phyloP scores from a whole-genome alignment of 306 rosid species.

The Quercus alba region DNA sequence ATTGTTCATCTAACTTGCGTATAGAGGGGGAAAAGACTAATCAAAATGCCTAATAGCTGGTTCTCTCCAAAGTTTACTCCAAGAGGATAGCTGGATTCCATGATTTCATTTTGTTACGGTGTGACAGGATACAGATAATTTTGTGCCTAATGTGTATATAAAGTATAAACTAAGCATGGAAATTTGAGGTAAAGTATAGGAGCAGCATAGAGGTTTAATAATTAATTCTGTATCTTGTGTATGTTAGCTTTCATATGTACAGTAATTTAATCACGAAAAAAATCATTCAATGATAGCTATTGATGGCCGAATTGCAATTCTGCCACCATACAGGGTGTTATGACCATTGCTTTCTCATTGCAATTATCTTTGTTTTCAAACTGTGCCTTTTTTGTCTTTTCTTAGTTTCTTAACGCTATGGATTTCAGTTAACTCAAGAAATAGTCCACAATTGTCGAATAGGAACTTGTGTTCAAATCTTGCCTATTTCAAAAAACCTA shows the following conservation, averaged over 20 bases:
- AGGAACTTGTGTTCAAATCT: too few relatives aligned
- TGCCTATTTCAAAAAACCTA: too few relatives aligned
- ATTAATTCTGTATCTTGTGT: background rate
- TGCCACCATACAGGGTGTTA: background rate
- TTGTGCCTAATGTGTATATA: background rate
- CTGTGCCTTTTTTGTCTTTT: too few relatives aligned
- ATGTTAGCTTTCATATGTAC: background rate
- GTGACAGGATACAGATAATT: background rate
- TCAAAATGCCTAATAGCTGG: background rate
- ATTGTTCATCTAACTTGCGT: background rate
- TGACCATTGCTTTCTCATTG: background rate
- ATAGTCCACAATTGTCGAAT: too few relatives aligned
- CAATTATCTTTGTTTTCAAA: background rate
- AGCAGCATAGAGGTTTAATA: background rate
- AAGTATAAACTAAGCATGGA: background rate
- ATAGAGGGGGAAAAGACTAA: background rate
- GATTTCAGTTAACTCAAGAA: too few relatives aligned
- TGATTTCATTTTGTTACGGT: background rate
- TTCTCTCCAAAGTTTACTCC: too few relatives aligned
- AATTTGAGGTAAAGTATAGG: background rate
- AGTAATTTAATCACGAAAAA: background rate
- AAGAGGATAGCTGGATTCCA: too few relatives aligned
- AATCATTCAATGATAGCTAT: background rate
- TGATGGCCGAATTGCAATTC: background rate
- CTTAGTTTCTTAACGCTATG: too few relatives aligned